Base-by-base conservation (phyloP, 805 yeast species). In the Yamadazyma philogaea region DNA sequence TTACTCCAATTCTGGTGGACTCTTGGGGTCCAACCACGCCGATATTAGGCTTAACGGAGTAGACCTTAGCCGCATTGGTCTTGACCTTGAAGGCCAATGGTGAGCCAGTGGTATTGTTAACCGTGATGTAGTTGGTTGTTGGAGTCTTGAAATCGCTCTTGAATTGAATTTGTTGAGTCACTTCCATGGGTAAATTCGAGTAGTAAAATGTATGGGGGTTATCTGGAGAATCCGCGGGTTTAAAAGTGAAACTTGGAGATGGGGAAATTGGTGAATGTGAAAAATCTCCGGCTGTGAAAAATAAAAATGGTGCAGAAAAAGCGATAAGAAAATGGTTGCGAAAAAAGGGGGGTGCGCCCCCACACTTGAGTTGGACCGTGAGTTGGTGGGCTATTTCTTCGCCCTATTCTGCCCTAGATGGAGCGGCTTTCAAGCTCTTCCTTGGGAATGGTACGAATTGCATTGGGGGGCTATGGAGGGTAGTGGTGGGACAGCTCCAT, bases 11-110 rank as follows among this genome's bases (percentile, higher is more conserved):
- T 41, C 84, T 78, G 42, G 82, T 67, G 17, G 81, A 61, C 48
- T 78, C 77, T 27, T 93, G 91, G 8, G 98, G 91, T 17, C 72
- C 74, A 44, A 93, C 73, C 19, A 83, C 63, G 8, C 93, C 79
- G 46, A 96, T 89, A 62, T 90, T 93, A 45, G 99, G 99, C 68
- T 96, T 84, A 40, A 91, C 98, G 63, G 96, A 87, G 74, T 90
- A 84, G 63, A 87, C 74, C 64, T 87, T 90, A 45, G 98, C 97
- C 7, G 97, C 97, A 10, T 98, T 91, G 34, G 99, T 91, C 70
- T 91, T 93, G 57, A 93, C 96, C 71, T 93, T 93, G 75, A 87
- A 93, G 26, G 96, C 96, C 55, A 79, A 64, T 34, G 82, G 73
- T 19, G 80, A 65, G 40, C 72, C 71, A 11, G 77, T 63, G 34